Evolutionary conservation across 805 yeast genomes (phyloP).

Genomic region (Spathaspora girioi): DNA sequence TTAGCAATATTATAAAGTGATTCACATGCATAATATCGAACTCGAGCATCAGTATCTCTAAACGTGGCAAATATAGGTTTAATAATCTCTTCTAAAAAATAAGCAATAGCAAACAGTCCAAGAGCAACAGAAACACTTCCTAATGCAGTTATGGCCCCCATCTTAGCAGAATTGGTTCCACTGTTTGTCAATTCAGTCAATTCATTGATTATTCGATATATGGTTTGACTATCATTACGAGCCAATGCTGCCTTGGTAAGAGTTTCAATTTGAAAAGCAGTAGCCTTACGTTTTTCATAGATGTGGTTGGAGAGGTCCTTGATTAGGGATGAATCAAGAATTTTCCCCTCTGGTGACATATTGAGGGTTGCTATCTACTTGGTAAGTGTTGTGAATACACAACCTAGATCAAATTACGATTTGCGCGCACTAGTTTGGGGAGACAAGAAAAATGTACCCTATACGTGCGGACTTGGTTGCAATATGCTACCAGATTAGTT

Average conservation of each 20-base stretch:
- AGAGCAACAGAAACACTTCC: constrained; percentile 95
- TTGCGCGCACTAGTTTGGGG: neutral
- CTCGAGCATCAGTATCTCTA: constrained; percentile 96
- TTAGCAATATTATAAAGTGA: constrained; percentile 93
- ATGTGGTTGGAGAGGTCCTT: constrained; percentile 44
- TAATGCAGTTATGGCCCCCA: constrained; percentile 92
- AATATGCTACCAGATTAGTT: neutral
- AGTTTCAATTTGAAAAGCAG: constrained; percentile 66
- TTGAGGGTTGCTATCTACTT: neutral
- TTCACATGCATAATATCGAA: constrained; percentile 95
- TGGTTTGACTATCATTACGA: constrained; percentile 56
- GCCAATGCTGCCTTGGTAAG: constrained; percentile 67
- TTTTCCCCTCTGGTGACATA: constrained; percentile 3
- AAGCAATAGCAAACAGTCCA: constrained; percentile 79
- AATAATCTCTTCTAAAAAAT: constrained; percentile 77
- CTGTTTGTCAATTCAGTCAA: constrained; percentile 71
- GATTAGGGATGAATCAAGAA: constrained; percentile 32
- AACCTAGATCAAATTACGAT: too few species aligned
- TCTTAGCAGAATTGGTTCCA: constrained; percentile 70
- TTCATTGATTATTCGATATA: constrained; percentile 65
- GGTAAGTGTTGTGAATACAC: too few species aligned
- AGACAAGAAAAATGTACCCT: too few species aligned
- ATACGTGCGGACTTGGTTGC: too few species aligned
- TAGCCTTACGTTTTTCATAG: constrained; percentile 44
- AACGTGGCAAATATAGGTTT: constrained; percentile 94